These are phyloP conservation scores for Verticillium longisporum DNA, from an alignment of 2,329 filamentous ascomycete species.

Conservation along the genomic window DNA sequence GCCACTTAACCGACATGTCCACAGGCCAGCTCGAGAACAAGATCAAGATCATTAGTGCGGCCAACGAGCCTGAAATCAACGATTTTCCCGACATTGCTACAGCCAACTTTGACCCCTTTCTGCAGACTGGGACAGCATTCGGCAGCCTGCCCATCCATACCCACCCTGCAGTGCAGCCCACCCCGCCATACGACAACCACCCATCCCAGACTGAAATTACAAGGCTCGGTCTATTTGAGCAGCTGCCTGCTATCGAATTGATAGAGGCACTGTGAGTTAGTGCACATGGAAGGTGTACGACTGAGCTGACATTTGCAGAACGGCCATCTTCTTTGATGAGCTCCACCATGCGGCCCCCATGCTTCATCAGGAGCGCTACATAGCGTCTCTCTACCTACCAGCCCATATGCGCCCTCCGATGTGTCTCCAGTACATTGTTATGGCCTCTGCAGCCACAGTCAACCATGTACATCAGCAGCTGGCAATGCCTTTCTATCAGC, in stretches of 20 bases:
- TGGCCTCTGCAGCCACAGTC: neutral
- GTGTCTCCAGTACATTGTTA: neutral
- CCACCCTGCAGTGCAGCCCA: neutral
- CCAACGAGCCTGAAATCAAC: neutral
- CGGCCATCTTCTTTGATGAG: neutral
- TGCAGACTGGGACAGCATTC: neutral
- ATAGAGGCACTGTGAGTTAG: neutral
- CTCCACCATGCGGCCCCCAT: neutral
- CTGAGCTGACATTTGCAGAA: neutral
- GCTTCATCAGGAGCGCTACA: neutral
- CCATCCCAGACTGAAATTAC: neutral
- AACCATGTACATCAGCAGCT: neutral
- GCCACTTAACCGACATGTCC: no score
- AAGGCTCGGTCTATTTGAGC: neutral
- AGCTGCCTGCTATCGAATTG: neutral
- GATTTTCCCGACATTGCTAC: neutral
- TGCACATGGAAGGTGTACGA: neutral
- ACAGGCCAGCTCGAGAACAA: neutral
- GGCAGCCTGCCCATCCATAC: neutral
- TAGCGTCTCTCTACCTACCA: neutral
- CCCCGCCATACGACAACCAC: neutral
- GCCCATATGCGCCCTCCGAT: neutral
- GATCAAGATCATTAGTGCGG: neutral
- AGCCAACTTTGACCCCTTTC: neutral
- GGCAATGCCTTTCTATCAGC: neutral